phyloP scores from a whole-genome alignment of 2,329 filamentous ascomycete genomes.

The Sclerotinia trifoliorum region DNA sequence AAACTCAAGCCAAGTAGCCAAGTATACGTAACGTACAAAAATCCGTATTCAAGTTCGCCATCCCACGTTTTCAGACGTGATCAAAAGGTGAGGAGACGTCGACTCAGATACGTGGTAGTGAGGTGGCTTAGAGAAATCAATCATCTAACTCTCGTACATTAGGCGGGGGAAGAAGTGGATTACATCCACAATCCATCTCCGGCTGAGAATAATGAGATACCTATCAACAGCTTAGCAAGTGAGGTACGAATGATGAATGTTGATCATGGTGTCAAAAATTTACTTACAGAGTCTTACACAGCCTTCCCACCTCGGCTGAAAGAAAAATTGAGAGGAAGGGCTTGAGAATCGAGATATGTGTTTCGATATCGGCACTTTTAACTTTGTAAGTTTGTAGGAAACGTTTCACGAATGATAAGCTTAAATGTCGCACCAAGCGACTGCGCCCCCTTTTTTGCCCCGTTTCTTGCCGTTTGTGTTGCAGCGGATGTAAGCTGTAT shows the following conservation, averaged over 20 bases:
- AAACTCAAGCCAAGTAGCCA: neutral
- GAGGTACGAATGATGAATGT: neutral
- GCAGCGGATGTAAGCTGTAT: neutral
- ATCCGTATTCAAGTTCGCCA: neutral
- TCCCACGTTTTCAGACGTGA: neutral
- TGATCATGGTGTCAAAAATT: neutral
- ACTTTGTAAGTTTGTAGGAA: too few relatives aligned
- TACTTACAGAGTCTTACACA: neutral
- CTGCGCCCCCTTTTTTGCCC: slow-evolving; percentile 10
- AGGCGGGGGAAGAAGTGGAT: neutral
- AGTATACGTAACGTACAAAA: too few relatives aligned
- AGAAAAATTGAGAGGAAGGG: neutral
- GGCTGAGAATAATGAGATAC: neutral
- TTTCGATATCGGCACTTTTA: neutral
- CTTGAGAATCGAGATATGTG: neutral
- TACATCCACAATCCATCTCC: neutral
- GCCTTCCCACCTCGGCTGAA: neutral
- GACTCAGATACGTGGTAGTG: neutral
- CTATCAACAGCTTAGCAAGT: neutral
- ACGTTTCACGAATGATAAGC: slow-evolving; percentile 9
- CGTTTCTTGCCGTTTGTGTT: neutral
- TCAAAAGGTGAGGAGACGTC: too few relatives aligned
- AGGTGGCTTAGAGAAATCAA: neutral
- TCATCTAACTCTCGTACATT: neutral
- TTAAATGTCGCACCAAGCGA: slow-evolving; percentile 9